phyloP scores from a whole-genome alignment of 1,284 basidiomycete species.

The Cystobasidiaceae sp. region DNA sequence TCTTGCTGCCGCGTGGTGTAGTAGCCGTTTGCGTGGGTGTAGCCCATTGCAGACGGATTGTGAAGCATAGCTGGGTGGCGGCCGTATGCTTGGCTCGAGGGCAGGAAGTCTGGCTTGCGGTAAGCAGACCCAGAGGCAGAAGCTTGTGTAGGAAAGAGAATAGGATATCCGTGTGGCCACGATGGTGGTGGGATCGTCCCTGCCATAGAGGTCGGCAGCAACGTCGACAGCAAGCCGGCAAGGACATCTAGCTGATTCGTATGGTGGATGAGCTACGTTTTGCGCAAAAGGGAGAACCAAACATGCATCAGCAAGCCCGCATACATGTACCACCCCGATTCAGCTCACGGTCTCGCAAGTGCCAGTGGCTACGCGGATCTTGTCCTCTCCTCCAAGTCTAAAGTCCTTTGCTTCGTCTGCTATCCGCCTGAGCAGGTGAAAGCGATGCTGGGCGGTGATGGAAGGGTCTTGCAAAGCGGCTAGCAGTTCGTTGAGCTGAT shows the following conservation, averaged over 20 bases:
- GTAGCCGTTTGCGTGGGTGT: not conserved
- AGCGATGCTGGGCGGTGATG: conserved; percentile 67
- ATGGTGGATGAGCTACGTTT: conserved; percentile 37
- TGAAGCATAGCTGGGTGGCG: conserved; percentile 1
- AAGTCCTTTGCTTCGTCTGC: conserved; percentile 87
- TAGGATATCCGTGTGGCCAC: conserved; percentile 40
- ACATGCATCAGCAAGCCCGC: not conserved
- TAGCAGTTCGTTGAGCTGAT: conserved; percentile 68
- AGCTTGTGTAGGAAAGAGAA: conserved; percentile 31
- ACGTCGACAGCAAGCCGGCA: conserved; percentile 37
- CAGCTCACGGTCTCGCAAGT: conserved; percentile 77
- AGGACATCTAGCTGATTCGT: conserved; percentile 40
- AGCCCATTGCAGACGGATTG: conserved; percentile 1
- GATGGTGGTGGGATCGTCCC: conserved; percentile 27
- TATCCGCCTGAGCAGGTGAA: conserved; percentile 83
- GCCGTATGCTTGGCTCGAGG: conserved; percentile 10
- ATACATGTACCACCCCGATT: too few relatives aligned
- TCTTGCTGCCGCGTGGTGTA: conserved; percentile 21
- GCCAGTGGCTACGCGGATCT: conserved; percentile 91
- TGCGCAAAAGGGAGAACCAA: not conserved
- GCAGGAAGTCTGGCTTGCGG: conserved; percentile 20
- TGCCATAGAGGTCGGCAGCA: conserved; percentile 39
- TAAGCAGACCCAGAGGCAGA: conserved; percentile 13
- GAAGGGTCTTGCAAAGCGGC: conserved; percentile 64
- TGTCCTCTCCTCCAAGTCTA: conserved; percentile 95